phyloP scores from a whole-genome alignment of 306 rosid genomes.

The Coriaria nepalensis region DNA sequence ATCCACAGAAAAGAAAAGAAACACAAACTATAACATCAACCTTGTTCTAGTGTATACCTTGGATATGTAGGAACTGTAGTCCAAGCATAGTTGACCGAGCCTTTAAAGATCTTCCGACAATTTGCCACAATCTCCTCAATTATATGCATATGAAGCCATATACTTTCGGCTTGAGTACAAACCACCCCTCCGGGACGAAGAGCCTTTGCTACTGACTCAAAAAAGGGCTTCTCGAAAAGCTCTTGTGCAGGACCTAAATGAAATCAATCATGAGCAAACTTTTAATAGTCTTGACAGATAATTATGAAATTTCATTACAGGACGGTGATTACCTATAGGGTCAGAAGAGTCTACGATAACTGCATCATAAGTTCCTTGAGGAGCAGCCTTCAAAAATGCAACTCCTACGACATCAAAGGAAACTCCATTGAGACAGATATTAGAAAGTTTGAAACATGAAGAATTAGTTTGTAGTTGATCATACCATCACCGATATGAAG shows the following conservation, averaged over 20 bases:
- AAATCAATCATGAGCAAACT: slow-evolving; percentile 6
- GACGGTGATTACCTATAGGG: slow-evolving; percentile 55
- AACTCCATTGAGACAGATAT: slow-evolving; percentile 11
- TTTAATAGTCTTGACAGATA: not conserved
- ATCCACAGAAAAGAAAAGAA: not conserved
- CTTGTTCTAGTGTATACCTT: slow-evolving; percentile 28
- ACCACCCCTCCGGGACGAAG: slow-evolving; percentile 97
- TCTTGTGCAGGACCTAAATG: slow-evolving; percentile 90
- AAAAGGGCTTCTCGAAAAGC: slow-evolving; percentile 92
- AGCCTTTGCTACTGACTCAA: slow-evolving; percentile 62
- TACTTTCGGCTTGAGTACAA: slow-evolving; percentile 97
- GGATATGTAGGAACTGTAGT: slow-evolving; percentile 98
- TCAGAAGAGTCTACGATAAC: slow-evolving; percentile 94
- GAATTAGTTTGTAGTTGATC: slow-evolving; percentile 8
- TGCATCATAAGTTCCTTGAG: slow-evolving; percentile 87
- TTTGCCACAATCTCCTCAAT: slow-evolving; percentile 75
- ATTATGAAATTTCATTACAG: not conserved
- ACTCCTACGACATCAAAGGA: slow-evolving; percentile 50
- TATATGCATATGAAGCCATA: slow-evolving; percentile 97
- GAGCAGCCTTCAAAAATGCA: slow-evolving; percentile 76
- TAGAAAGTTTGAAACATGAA: not conserved
- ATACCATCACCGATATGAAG: slow-evolving; percentile 89
- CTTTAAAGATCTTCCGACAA: slow-evolving; percentile 85
- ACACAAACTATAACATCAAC: not conserved
- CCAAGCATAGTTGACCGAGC: slow-evolving; percentile 96